Evolutionary conservation across 495 filamentous ascomycete genomes (phyloP).

Genomic region (Tuber microsphaerosporum): DNA sequence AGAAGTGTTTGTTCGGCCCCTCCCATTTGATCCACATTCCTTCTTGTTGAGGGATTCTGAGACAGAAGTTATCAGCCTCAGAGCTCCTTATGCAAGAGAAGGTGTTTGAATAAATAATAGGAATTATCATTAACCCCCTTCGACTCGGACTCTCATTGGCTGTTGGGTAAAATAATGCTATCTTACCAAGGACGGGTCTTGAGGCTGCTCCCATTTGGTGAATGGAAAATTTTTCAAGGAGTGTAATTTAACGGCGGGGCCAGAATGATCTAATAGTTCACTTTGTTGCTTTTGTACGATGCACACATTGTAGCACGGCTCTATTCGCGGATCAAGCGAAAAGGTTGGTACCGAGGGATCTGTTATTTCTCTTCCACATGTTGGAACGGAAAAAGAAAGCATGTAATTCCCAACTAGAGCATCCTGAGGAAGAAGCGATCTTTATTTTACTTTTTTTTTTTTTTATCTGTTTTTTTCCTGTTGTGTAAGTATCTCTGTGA

Average conservation of each 20-base stretch:
- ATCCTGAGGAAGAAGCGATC: background rate
- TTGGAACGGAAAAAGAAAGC: background rate
- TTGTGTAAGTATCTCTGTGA: no score
- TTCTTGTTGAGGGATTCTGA: no score
- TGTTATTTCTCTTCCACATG: background rate
- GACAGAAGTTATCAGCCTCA: background rate
- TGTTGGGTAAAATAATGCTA: background rate
- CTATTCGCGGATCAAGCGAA: conserved; percentile 1
- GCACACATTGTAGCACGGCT: conserved; percentile 1
- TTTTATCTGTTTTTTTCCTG: no score
- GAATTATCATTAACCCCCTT: background rate
- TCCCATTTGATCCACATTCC: no score
- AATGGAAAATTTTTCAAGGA: background rate
- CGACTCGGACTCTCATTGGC: background rate
- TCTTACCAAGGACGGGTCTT: no score
- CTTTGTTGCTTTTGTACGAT: background rate
- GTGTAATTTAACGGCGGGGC: background rate
- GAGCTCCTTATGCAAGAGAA: background rate
- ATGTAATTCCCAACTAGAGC: background rate
- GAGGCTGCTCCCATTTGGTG: background rate
- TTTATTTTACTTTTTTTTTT: background rate
- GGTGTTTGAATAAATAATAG: background rate
- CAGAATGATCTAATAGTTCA: background rate
- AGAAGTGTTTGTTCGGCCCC: no score
- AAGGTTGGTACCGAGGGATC: background rate